A percentile compares a stretch with the other conserved stretches of the same genome.
Evolutionary conservation across 176 grass and related monocot species (phyloP).

Genomic region (Pontederia paniculata): DNA sequence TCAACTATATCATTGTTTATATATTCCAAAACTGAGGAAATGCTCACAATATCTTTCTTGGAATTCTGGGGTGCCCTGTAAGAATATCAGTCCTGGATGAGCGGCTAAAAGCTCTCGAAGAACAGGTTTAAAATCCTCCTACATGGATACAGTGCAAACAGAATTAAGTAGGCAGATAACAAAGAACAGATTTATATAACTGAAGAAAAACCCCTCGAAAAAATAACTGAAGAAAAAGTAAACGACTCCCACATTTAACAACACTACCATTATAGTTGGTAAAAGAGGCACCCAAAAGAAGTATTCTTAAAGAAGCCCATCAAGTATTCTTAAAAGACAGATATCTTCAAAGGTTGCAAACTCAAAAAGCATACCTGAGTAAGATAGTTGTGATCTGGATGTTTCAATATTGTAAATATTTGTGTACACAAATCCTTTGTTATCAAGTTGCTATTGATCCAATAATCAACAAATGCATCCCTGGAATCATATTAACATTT

Average conservation of each 20-base stretch:
- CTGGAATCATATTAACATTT: constrained; percentile 34
- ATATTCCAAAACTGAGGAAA: constrained; percentile 4
- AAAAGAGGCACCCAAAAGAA: too few relatives aligned
- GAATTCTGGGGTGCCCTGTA: constrained; percentile 99
- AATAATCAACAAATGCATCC: constrained; percentile 93
- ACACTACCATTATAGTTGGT: too few relatives aligned
- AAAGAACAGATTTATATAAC: background rate
- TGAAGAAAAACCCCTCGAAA: too few relatives aligned
- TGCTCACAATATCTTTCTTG: constrained; percentile 94
- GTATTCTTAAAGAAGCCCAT: too few relatives aligned
- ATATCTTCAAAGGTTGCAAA: too few relatives aligned
- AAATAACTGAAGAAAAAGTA: too few relatives aligned
- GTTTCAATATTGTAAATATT: constrained; percentile 87
- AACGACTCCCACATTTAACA: too few relatives aligned
- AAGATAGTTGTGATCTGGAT: constrained; percentile 50
- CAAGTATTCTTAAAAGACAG: too few relatives aligned
- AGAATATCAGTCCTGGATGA: constrained; percentile 94
- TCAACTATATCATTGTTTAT: too few relatives aligned
- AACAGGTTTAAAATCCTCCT: constrained; percentile 97
- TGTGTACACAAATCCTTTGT: constrained; percentile 74
- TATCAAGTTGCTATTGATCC: constrained; percentile 91
- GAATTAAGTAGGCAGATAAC: background rate
- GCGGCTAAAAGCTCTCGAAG: constrained; percentile 81
- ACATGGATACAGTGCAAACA: constrained; percentile 19
- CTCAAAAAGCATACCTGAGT: constrained; percentile 39